phyloP scores from a whole-genome alignment of 805 yeast species.

The Ogataea trehaloabstinens region DNA sequence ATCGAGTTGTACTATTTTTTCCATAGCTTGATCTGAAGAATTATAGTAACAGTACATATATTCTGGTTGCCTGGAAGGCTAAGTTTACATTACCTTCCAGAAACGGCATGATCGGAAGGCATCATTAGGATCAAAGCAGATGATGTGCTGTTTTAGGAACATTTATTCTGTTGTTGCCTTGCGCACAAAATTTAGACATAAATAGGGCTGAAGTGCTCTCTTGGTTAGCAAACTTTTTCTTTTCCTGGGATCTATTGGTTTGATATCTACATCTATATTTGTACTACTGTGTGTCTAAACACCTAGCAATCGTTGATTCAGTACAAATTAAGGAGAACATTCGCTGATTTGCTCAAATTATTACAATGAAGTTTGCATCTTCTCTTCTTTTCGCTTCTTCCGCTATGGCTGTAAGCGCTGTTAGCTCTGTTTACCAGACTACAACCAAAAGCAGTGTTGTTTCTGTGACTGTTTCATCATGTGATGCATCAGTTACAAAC shows the following conservation, averaged over 20 bases:
- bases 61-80: not conserved
- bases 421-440: constrained; percentile 26
- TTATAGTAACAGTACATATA: not conserved
- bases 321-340: no score
- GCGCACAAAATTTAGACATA: not conserved
- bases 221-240: no score
- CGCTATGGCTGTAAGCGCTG: constrained; percentile 37
- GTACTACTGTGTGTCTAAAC: no score
- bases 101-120: not conserved
- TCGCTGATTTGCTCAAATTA: no score
- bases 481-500: constrained; percentile 36
- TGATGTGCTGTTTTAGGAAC: constrained; percentile 1
- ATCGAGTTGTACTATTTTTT: not conserved
- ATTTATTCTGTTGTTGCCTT: not conserved
- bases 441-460: constrained; percentile 34
- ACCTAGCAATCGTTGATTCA: no score
- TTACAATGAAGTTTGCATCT: constrained; percentile 44
- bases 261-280: not conserved
- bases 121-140: not conserved
- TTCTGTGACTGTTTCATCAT: constrained; percentile 38
- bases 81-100: not conserved
- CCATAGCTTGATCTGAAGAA: not conserved
- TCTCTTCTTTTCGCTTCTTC: constrained; percentile 31
- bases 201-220: constrained; percentile 1
- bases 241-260: not conserved